Percentiles rank a stretch among this genome's conserved stretches.
phyloP scores from a whole-genome alignment of 208 protist genomes.

The Leishmania amazonensis region DNA sequence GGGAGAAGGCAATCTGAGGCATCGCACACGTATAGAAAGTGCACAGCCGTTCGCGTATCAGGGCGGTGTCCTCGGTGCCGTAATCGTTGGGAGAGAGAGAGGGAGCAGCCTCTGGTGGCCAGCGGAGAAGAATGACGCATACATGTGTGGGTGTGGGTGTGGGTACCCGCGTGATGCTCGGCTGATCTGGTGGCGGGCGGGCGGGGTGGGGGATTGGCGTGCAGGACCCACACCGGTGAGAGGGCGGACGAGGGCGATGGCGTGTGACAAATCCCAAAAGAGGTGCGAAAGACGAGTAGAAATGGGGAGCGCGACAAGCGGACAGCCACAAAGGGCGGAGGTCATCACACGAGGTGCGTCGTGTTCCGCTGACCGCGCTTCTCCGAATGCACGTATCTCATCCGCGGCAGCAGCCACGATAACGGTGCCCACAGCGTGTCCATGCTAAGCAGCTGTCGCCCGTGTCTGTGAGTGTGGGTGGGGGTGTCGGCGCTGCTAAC shows the following conservation, averaged over 20 bases:
- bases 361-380: not conserved
- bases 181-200: not conserved
- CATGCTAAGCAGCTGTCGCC: not conserved
- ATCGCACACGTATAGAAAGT: not conserved
- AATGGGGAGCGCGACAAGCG: too few species aligned
- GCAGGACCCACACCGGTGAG: not conserved
- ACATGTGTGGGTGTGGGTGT: not conserved
- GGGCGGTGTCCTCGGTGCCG: too few species aligned
- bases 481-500: not conserved
- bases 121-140: too few species aligned
- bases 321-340: not conserved
- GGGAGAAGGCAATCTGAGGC: not conserved
- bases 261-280: not conserved
- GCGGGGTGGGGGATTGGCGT: not conserved
- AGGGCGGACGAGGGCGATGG: not conserved
- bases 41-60: not conserved
- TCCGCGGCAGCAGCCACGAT: not conserved
- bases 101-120: too few species aligned
- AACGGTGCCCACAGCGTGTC: not conserved
- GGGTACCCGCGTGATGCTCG: not conserved
- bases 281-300: not conserved
- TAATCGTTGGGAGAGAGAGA: too few species aligned
- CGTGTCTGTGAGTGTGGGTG: not conserved
- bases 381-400: not conserved
- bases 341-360: not conserved